Conservation (phyloP, 1,139 yeast species). For the Pichia sp. region DNA sequence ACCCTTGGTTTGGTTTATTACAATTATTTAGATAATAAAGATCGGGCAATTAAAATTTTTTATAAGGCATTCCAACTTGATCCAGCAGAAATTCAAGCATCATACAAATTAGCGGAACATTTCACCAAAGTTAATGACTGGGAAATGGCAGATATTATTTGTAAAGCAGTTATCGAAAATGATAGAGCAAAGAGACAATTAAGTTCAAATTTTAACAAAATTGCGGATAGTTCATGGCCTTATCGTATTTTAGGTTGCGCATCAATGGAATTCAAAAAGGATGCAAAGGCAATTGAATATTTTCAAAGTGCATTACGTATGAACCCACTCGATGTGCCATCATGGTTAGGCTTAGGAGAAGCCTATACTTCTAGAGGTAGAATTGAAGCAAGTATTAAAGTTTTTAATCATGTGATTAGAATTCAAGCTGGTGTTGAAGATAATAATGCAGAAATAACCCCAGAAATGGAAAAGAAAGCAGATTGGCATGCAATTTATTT, state of each 20-base stretch:
- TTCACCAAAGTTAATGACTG: conserved; percentile 68
- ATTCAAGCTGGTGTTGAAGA: conserved; percentile 34
- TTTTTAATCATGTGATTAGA: conserved; percentile 59
- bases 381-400: conserved; percentile 78
- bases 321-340: conserved; percentile 57
- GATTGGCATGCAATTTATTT: conserved; percentile 59
- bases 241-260: conserved; percentile 80
- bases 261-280: conserved; percentile 65
- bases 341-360: conserved; percentile 95
- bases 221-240: conserved; percentile 56
- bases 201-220: conserved; percentile 30
- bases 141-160: conserved; percentile 76
- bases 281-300: conserved; percentile 77
- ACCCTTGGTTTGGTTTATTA: conserved; percentile 69
- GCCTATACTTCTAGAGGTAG: conserved; percentile 84
- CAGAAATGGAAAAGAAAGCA: conserved; percentile 12
- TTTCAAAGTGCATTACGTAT: conserved; percentile 81
- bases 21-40: conserved; percentile 48
- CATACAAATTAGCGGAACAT: conserved; percentile 61
- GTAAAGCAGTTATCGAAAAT: conserved; percentile 56
- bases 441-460: conserved; percentile 24
- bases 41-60: conserved; percentile 79
- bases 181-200: conserved; percentile 48
- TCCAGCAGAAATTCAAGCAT: conserved; percentile 68
- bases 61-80: conserved; percentile 87